phyloP scores from a whole-genome alignment of 2,329 filamentous ascomycete species.

The Alternaria conjuncta region DNA sequence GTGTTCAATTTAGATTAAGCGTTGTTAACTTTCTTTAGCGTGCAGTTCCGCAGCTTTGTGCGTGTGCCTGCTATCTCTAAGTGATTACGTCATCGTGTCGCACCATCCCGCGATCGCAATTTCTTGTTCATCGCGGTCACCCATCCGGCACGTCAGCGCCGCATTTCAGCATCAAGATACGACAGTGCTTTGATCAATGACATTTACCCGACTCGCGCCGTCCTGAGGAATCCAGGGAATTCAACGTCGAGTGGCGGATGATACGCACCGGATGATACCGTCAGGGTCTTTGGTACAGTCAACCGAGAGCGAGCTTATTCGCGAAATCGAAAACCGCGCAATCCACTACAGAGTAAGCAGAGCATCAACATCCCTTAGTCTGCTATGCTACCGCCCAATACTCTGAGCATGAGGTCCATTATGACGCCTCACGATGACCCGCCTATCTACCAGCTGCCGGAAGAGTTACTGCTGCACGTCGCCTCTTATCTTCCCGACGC shows the following conservation, averaged over 20 bases:
- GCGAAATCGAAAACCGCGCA: not conserved
- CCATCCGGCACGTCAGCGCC: not conserved
- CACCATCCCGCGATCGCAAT: not conserved
- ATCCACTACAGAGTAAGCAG: not conserved
- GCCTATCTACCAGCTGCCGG: conserved; percentile 21
- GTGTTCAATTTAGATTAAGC: not conserved
- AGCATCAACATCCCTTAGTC: not conserved
- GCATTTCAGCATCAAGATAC: not conserved
- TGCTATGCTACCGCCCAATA: not conserved
- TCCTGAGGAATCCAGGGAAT: not conserved
- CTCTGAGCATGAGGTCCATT: not conserved
- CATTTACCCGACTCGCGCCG: not conserved
- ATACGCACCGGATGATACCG: not conserved
- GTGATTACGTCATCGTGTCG: not conserved
- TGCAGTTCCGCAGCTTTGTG: not conserved
- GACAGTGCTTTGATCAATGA: not conserved
- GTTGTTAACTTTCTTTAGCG: not conserved
- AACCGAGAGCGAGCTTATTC: not conserved
- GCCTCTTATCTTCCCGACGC: conserved; percentile 21
- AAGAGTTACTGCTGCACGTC: conserved; percentile 29
- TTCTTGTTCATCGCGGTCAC: not conserved
- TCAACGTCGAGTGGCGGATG: not conserved
- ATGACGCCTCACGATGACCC: not conserved
- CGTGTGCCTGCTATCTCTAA: not conserved
- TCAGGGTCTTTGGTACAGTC: not conserved